Evolutionary conservation across 805 yeast species (phyloP), one percentile per base, ranked within the genome.

Genomic region (Yamadazyma akitaensis): DNA sequence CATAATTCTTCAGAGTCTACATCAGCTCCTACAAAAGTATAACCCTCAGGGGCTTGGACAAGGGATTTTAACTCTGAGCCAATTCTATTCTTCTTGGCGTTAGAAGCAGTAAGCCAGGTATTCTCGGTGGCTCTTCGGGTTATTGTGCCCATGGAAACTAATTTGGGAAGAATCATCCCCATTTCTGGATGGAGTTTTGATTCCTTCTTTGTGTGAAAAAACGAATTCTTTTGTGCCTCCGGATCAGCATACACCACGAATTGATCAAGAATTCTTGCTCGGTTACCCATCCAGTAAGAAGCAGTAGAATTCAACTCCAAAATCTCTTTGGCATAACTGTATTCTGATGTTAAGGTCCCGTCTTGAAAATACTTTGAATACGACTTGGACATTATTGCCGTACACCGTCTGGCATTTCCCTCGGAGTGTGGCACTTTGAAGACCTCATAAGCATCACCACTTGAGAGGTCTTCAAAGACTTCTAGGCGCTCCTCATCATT

Each of bases 1-100:
- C 99, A 94, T 37, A 94, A 73, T 61, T 94, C 99, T 61, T 94
- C 99, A 33, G 97, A 88, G 64, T 94, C 99, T 8, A 94, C 99
- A 71, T 94, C 99, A 0, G 99, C 99, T 9, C 99, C 99, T 8
- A 94, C 96, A 68, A 94, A 87, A 32, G 80, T 79, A 61, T 91
- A 94, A 0, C 97, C 97, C 2, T 75, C 66, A 0, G 99, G 99
- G 0, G 97, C 97, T 47, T 76, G 70, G 4, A 94, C 73, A 72
- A 88, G 80, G 0, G 97, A 81, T 63, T 95, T 94, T 50, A 95
- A 71, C 61, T 94, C 99, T 0, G 97, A 90, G 0, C 99, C 99
- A 38, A 95, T 80, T 50, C 97, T 72, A 39, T 80, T 79, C 52
- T 72, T 71, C 58, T 95, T 94, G 0, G 96, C 96, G 66, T 95